Base-by-base conservation (phyloP, 1,284 basidiomycete species). In the Cystobasidiaceae sp. region DNA sequence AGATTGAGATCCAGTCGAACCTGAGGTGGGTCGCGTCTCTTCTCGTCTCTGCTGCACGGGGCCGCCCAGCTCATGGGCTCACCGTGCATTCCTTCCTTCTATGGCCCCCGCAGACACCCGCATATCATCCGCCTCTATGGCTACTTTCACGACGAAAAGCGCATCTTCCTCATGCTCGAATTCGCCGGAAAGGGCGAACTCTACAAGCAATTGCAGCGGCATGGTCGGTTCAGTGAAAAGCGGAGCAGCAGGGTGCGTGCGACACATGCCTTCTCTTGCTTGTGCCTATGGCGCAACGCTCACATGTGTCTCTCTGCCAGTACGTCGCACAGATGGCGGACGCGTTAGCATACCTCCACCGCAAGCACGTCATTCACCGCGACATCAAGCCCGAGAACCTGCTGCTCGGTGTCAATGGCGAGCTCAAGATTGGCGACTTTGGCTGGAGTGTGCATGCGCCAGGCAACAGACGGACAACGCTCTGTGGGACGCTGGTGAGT, bases 331-430 rank as follows among this genome's bases (percentile, higher is more conserved):
- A 99, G 77, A 97, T 99, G 93, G 89, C 94, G 13, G 96, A 98
- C 75, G 96, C 94, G 1, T 80, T 98, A 46, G 81, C 81, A 8
- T 99, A 99, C 76, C 82, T 98, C 2, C 96, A 99, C 77, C 81
- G 82, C 63, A 98, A 98, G 76, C 93, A 98, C 74, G 91, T 98
- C 71, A 98, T 98, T 67, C 96, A 99, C 76, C 86, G 96, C 25
- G 96, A 99, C 74, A 99, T 98, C 81, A 99, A 98, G 78, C 96
- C 96, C 0, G 96, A 97, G 79, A 99, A 99, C 76, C 79, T 99
- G 54, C 82, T 99, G 7, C 80, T 99, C 9, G 94, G 93, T 15
- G 85, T 98, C 73, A 90, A 93, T 70, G 96, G 94, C 46, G 94
- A 98, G 76, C 81, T 99, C 70, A 98, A 99, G 82, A 97, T 99